Conservation (phyloP, 139 green algal genomes). For the Tetraselmis striata region DNA sequence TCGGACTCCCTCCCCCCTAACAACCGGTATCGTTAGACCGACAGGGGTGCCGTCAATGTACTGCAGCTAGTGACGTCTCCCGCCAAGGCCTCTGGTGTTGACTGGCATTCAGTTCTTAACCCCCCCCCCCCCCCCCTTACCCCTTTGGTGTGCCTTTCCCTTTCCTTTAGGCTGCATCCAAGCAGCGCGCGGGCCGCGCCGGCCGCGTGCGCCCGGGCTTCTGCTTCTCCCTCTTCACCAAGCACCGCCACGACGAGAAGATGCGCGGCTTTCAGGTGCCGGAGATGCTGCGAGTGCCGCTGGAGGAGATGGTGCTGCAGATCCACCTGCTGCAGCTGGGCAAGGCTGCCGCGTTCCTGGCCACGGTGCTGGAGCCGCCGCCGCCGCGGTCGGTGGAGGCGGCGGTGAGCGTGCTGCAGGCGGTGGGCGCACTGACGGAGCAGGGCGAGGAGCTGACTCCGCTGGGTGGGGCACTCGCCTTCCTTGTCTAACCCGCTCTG, state of each 20-base stretch:
- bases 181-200: slow-evolving; percentile 65
- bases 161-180: slow-evolving; percentile 16
- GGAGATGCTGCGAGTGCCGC: slow-evolving; percentile 82
- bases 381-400: slow-evolving; percentile 54
- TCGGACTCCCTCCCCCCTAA: too few species aligned
- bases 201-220: slow-evolving; percentile 78
- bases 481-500: not conserved
- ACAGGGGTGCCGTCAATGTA: too few species aligned
- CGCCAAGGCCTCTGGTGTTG: too few species aligned
- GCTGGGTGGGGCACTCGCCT: slow-evolving; percentile 35
- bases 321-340: slow-evolving; percentile 75
- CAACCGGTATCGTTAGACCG: too few species aligned
- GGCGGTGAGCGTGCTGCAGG: slow-evolving; percentile 47
- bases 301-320: slow-evolving; percentile 91
- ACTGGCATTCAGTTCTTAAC: too few species aligned
- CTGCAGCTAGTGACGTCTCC: too few species aligned
- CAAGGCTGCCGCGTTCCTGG: slow-evolving; percentile 59
- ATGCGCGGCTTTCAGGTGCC: slow-evolving; percentile 71
- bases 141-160: not conserved
- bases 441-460: slow-evolving; percentile 41
- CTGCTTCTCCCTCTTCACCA: slow-evolving; percentile 79
- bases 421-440: slow-evolving; percentile 38
- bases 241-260: slow-evolving; percentile 44
- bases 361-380: slow-evolving; percentile 58
- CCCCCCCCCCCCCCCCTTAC: too few species aligned